Evolutionary conservation across 2,329 filamentous ascomycete genomes (phyloP), one percentile per base, ranked within the genome.

Genomic region (Ophiostoma piceae): DNA sequence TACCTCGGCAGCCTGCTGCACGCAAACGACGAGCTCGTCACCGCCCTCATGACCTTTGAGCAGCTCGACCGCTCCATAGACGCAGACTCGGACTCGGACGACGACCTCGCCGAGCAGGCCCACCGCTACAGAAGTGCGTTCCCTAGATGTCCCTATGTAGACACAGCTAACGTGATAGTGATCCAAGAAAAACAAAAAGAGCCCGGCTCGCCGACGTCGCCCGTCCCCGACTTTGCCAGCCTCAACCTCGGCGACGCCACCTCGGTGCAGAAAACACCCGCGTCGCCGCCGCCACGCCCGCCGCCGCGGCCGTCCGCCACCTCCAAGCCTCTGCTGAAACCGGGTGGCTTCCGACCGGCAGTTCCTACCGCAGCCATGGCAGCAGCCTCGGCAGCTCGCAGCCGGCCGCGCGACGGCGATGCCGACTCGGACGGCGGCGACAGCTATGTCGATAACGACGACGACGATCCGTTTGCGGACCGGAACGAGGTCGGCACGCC

Each of bases 11-110:
- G 92, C 72, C 84, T 99, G 4, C 88, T 99, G 22, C 92, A 95
- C 76, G 94, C 94, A 73, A 98, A 99, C 76, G 95, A 99, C 75
- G 92, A 96, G 79, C 88, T 99, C n/a, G 92, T 98, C 57, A 90
- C 90, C 72, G 92, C 94, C 1, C 84, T 99, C 70, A 97, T 96
- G 87, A 91, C 93, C 0, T 99, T 93, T 76, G 94, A 98, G 79
- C 92, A 97, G 75, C 87, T 98, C 73, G 94, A 99, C 77, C 88
- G 90, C 72, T 93, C 91, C 66, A 91, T 94, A 73, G 90, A 92
- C 73, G 88, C 88, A 6, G 88, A 91, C 76, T 90, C 87, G 74
- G 88, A 91, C 77, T 90, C 87, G 1, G 88, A 90, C 70, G 88
- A 90, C 72, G 90, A 87, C 74, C 77, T 87, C 57, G 87, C 89